A percentile compares a stretch with the other conserved stretches of the same genome.
These are phyloP conservation scores for Leishmania lainsoni DNA, from an alignment of 208 protist genomes.

Conservation along the genomic window DNA sequence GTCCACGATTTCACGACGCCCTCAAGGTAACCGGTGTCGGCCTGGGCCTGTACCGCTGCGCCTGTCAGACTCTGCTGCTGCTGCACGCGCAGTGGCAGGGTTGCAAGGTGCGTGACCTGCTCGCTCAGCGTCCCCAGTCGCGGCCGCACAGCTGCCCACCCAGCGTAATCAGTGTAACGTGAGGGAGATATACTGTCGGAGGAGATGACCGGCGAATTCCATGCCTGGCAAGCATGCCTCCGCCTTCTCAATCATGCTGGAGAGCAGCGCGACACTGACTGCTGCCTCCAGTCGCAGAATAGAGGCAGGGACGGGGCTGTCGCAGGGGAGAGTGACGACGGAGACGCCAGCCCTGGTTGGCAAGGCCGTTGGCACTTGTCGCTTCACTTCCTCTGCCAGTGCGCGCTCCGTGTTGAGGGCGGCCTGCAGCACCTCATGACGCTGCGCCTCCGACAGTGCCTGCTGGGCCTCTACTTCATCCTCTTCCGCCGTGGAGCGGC, in stretches of 20 bases:
- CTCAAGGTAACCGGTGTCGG: constrained; percentile 71
- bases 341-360: constrained; percentile 9
- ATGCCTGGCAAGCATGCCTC: constrained; percentile 50
- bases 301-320: constrained; percentile 53
- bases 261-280: constrained; percentile 62
- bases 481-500: neutral
- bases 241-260: constrained; percentile 72
- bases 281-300: constrained; percentile 74
- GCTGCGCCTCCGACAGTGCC: constrained; percentile 13
- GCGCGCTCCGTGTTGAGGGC: constrained; percentile 32
- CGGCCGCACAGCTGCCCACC: constrained; percentile 43
- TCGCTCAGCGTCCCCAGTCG: constrained; percentile 60
- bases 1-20: constrained; percentile 67
- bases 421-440: constrained; percentile 22
- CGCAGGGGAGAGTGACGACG: constrained; percentile 52
- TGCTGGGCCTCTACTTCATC: neutral
- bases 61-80: constrained; percentile 27
- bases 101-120: constrained; percentile 69
- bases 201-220: constrained; percentile 63
- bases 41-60: constrained; percentile 41
- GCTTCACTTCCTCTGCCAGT: constrained; percentile 23
- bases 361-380: neutral
- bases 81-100: constrained; percentile 52
- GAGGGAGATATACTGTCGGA: constrained; percentile 73
- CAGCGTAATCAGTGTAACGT: constrained; percentile 75